Evolutionary conservation across 805 yeast genomes (phyloP).

Genomic region (Metschnikowia continentalis): DNA sequence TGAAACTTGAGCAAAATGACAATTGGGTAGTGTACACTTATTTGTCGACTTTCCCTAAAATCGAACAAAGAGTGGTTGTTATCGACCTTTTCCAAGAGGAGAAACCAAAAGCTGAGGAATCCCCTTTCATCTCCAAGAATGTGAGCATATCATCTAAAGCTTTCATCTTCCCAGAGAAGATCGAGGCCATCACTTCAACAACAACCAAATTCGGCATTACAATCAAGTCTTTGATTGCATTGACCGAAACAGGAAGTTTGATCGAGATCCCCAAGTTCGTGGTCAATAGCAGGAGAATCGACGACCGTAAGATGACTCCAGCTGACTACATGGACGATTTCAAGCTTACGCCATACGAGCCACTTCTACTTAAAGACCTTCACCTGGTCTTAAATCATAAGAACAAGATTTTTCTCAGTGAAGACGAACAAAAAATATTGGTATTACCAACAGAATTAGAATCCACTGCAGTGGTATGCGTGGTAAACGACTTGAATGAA

Average conservation of each 20-base stretch:
- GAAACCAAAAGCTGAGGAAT: slow-evolving; percentile 40
- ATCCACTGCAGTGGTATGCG: slow-evolving; percentile 72
- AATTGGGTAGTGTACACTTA: slow-evolving; percentile 77
- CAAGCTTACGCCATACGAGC: slow-evolving; percentile 59
- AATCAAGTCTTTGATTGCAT: slow-evolving; percentile 57
- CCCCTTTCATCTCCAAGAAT: slow-evolving; percentile 43
- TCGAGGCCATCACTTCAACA: slow-evolving; percentile 50
- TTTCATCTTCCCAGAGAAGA: slow-evolving; percentile 57
- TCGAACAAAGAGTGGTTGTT: slow-evolving; percentile 56
- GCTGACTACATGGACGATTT: slow-evolving; percentile 55
- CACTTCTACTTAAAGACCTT: slow-evolving; percentile 44
- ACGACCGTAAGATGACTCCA: slow-evolving; percentile 46
- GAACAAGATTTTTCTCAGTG: slow-evolving; percentile 22
- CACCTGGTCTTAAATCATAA: slow-evolving; percentile 35
- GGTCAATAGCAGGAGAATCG: slow-evolving; percentile 66
- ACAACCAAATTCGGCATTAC: slow-evolving; percentile 65
- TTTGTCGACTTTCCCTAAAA: slow-evolving; percentile 45
- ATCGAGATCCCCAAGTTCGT: slow-evolving; percentile 65
- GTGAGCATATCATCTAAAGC: slow-evolving; percentile 47
- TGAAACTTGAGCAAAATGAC: slow-evolving; percentile 67
- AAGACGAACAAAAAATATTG: slow-evolving; percentile 19
- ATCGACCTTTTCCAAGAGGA: slow-evolving; percentile 67
- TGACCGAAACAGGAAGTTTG: slow-evolving; percentile 58
- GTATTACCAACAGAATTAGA: slow-evolving; percentile 61
- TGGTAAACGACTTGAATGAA: slow-evolving; percentile 54